Evolutionary conservation across 2,329 filamentous ascomycete species (phyloP).

Genomic region (Cercospora sesami): DNA sequence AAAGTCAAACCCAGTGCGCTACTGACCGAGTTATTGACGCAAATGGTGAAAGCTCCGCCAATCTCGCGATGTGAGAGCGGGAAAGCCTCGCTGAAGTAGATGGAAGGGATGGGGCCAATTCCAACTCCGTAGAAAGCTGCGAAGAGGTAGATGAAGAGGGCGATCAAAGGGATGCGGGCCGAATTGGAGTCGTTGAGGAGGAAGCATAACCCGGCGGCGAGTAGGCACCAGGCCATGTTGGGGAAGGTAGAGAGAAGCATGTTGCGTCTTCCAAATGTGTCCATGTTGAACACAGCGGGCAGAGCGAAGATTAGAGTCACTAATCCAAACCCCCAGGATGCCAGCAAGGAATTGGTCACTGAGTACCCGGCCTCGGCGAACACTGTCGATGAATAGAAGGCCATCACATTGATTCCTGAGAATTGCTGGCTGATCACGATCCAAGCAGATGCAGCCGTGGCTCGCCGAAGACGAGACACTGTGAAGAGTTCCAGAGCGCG

Average conservation of each 20-base stretch:
- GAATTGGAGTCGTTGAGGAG: slow-evolving; percentile 46
- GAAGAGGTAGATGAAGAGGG: slow-evolving; percentile 38
- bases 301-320: slow-evolving; percentile 60
- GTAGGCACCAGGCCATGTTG: slow-evolving; percentile 52
- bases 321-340: slow-evolving; percentile 59
- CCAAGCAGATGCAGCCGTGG: slow-evolving; percentile 25
- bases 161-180: slow-evolving; percentile 38
- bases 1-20: slow-evolving; percentile 54
- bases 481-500: slow-evolving; percentile 29
- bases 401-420: slow-evolving; percentile 31
- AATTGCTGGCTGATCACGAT: slow-evolving; percentile 30
- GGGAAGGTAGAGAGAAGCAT: slow-evolving; percentile 53
- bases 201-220: slow-evolving; percentile 54
- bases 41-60: slow-evolving; percentile 33
- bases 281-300: slow-evolving; percentile 57
- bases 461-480: slow-evolving; percentile 30
- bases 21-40: slow-evolving; percentile 47
- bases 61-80: slow-evolving; percentile 37
- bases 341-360: slow-evolving; percentile 52
- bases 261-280: slow-evolving; percentile 54
- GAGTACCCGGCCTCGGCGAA: slow-evolving; percentile 39
- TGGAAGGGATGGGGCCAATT: slow-evolving; percentile 36
- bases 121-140: slow-evolving; percentile 31
- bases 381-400: slow-evolving; percentile 41
- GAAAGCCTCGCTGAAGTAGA: slow-evolving; percentile 40